Conservation (phyloP, 2,329 filamentous ascomycete species). For the Neopestalotiopsis sp. region DNA sequence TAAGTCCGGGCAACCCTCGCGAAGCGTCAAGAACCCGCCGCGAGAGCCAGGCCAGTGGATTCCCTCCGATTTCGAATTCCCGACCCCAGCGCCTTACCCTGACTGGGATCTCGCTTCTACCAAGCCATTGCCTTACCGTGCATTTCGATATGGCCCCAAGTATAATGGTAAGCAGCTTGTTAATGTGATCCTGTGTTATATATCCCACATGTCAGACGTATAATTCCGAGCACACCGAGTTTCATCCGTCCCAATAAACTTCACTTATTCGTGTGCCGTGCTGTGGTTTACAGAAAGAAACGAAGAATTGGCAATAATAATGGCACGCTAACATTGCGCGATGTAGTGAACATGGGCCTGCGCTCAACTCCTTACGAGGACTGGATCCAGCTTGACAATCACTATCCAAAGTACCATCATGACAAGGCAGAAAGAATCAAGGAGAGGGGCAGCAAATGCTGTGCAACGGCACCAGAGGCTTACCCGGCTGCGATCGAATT, state of each 20-base stretch:
- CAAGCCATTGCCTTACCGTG: constrained; percentile 77
- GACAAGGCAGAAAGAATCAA: constrained; percentile 72
- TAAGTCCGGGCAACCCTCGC: background rate
- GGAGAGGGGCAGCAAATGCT: constrained; percentile 72
- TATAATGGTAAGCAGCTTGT: constrained; percentile 54
- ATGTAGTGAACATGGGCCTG: constrained; percentile 74
- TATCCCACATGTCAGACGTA: too few relatives aligned
- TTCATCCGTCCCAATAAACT: too few relatives aligned
- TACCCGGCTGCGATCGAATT: constrained; percentile 77
- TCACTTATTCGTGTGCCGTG: too few relatives aligned
- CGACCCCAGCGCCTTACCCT: constrained; percentile 65
- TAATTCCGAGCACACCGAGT: too few relatives aligned
- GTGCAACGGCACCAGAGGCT: constrained; percentile 71
- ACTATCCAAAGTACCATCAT: constrained; percentile 75
- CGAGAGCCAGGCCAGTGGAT: constrained; percentile 53
- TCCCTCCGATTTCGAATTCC: constrained; percentile 63
- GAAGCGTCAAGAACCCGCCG: constrained; percentile 8
- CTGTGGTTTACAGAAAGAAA: too few relatives aligned
- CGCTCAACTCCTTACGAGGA: constrained; percentile 73
- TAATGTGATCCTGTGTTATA: too few relatives aligned
- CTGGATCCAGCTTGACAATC: constrained; percentile 86
- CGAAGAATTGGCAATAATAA: background rate
- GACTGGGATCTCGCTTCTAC: constrained; percentile 73
- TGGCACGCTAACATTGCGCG: background rate
- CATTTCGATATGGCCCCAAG: constrained; percentile 78